These are phyloP conservation scores for Fusarium aywerte DNA, from an alignment of 2,329 filamentous ascomycete species.

Conservation along the genomic window DNA sequence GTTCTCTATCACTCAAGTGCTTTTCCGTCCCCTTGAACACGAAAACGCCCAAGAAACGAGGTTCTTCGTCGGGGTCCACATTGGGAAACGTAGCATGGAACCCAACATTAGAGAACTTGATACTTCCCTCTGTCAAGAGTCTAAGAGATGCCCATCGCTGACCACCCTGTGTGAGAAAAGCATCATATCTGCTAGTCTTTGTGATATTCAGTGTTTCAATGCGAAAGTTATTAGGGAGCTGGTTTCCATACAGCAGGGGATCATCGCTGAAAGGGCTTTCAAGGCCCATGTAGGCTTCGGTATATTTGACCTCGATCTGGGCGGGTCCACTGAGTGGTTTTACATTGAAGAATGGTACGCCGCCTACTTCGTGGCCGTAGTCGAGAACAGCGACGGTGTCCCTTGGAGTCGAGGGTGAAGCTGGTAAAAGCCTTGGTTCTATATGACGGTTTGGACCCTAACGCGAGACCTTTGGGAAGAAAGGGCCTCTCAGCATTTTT, in stretches of 20 bases:
- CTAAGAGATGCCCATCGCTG: slow-evolving; percentile 5
- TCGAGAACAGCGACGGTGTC: neutral
- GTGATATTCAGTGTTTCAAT: slow-evolving; percentile 13
- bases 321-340: neutral
- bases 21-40: neutral
- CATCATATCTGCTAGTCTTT: slow-evolving; percentile 1
- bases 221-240: slow-evolving; percentile 6
- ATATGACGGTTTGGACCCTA: neutral
- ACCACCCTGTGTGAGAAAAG: slow-evolving; percentile 6
- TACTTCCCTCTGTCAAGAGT: neutral
- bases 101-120: neutral
- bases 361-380: slow-evolving; percentile 6
- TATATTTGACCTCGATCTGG: slow-evolving; percentile 3
- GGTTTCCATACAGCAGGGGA: slow-evolving; percentile 4
- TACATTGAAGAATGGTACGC: slow-evolving; percentile 1
- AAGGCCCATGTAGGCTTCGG: neutral
- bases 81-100: neutral
- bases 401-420: slow-evolving; percentile 1
- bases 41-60: slow-evolving; percentile 5
- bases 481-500: neutral
- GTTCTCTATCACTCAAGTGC: neutral
- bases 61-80: neutral
- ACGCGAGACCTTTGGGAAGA: neutral
- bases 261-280: slow-evolving; percentile 12
- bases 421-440: neutral